phyloP scores from a whole-genome alignment of 75 land plant genomes.

The Adiantum capillusveneris region DNA sequence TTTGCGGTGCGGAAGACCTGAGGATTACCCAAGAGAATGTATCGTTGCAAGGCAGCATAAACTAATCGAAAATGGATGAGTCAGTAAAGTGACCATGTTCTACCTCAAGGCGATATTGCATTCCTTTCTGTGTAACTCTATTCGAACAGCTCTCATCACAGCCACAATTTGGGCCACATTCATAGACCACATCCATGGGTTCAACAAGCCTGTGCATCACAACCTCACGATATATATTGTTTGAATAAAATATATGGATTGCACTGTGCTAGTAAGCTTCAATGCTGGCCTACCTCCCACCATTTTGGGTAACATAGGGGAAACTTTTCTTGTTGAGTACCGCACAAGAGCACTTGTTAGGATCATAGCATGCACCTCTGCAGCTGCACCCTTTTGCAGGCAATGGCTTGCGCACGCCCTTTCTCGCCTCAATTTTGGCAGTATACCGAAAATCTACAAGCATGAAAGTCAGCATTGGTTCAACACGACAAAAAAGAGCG shows the following conservation, averaged over 20 bases:
- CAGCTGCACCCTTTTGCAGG: slow-evolving; percentile 60
- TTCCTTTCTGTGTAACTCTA: slow-evolving; percentile 57
- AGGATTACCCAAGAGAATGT: no score
- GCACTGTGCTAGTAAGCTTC: no score
- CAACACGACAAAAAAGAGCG: no score
- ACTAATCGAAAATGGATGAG: no score
- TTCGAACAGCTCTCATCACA: slow-evolving; percentile 63
- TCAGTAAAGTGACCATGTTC: no score
- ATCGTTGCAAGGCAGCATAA: no score
- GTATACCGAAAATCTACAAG: slow-evolving; percentile 51
- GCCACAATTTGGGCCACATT: slow-evolving; percentile 69
- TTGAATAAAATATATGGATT: no score
- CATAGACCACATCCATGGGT: slow-evolving; percentile 69
- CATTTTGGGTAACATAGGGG: slow-evolving; percentile 70
- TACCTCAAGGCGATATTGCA: slow-evolving; percentile 67
- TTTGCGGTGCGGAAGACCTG: slow-evolving; percentile 78
- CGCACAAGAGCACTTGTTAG: slow-evolving; percentile 69
- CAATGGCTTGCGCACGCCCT: slow-evolving; percentile 34
- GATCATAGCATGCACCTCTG: slow-evolving; percentile 52
- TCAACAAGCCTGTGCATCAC: slow-evolving; percentile 41
- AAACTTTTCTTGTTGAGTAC: slow-evolving; percentile 58
- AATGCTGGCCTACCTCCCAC: slow-evolving; percentile 78
- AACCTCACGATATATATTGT: no score
- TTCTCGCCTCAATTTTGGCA: slow-evolving; percentile 26
- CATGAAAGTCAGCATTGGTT: no score